Evolutionary conservation across 2,329 filamentous ascomycete species (phyloP).

Genomic region (Colletotrichum eleusines): DNA sequence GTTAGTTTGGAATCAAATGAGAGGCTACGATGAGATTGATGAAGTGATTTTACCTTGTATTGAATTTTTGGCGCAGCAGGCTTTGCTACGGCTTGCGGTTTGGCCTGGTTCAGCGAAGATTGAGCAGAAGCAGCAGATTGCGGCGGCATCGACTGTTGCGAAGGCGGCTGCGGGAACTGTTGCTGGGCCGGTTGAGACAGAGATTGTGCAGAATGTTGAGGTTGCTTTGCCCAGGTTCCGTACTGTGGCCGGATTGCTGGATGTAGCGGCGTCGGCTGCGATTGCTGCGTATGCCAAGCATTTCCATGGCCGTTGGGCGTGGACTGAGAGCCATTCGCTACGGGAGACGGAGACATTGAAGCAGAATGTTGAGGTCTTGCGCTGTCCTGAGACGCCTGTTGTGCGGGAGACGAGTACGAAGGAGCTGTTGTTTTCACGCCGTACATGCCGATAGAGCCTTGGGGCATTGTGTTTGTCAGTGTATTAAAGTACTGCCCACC

Average conservation of each 20-base stretch:
- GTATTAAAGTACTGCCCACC: conserved; percentile 34
- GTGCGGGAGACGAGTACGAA: conserved; percentile 33
- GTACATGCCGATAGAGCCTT: conserved; percentile 40
- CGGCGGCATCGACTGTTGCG: neutral
- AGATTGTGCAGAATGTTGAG: conserved; percentile 17
- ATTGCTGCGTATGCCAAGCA: conserved; percentile 39
- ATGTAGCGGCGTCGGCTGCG: conserved; percentile 48
- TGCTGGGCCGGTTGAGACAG: conserved; percentile 35
- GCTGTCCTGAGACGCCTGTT: conserved; percentile 21
- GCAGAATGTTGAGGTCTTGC: conserved; percentile 23
- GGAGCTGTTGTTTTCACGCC: conserved; percentile 39
- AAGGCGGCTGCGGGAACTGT: conserved; percentile 44
- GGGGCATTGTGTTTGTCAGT: conserved; percentile 22
- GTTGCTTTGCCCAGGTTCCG: conserved; percentile 40
- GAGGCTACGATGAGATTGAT: neutral
- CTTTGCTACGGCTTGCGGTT: conserved; percentile 27
- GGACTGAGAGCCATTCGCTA: conserved; percentile 27
- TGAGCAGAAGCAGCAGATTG: conserved; percentile 19
- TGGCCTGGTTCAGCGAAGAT: conserved; percentile 7
- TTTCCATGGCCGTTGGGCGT: conserved; percentile 30
- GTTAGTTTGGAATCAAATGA: conserved; percentile 42
- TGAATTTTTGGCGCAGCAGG: conserved; percentile 39
- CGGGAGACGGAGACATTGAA: conserved; percentile 39
- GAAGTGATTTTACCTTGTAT: conserved; percentile 45
- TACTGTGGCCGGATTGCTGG: conserved; percentile 54